Conservation (phyloP, 495 filamentous ascomycete genomes). For the Pseudevernia furfuracea region DNA sequence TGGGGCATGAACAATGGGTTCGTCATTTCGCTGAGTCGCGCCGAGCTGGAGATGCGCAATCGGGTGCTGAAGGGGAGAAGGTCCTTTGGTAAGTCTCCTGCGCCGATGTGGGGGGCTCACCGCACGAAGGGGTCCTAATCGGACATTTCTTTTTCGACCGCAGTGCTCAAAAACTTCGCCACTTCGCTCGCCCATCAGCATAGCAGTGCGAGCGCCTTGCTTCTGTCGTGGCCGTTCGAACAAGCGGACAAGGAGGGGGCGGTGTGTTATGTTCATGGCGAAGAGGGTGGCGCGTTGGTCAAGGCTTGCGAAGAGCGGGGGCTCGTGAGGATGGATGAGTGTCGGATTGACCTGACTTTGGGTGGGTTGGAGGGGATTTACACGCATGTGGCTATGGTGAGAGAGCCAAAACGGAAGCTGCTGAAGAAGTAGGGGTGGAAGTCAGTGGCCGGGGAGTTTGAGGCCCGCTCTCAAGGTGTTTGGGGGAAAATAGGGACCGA, state of each 20-base stretch:
- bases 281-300: conserved; percentile 24
- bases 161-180: conserved; percentile 43
- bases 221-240: conserved; percentile 45
- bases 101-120: too few relatives aligned
- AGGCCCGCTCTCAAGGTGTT: too few relatives aligned
- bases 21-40: too few relatives aligned
- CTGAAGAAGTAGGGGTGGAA: neutral
- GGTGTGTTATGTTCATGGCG: conserved; percentile 32
- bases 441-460: too few relatives aligned
- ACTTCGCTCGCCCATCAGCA: conserved; percentile 43
- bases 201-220: conserved; percentile 43
- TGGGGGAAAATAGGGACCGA: too few relatives aligned
- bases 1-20: too few relatives aligned
- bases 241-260: conserved; percentile 34
- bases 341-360: neutral
- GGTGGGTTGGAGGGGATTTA: neutral
- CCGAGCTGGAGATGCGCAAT: too few relatives aligned
- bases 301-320: conserved; percentile 23
- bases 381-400: conserved; percentile 13
- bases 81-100: too few relatives aligned
- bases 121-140: too few relatives aligned
- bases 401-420: neutral
- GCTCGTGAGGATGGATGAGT: conserved; percentile 28
- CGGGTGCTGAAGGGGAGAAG: too few relatives aligned
- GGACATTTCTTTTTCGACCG: neutral